Evolutionary conservation across 2,329 filamentous ascomycete genomes (phyloP).

Genomic region (Spiromastix sp.): DNA sequence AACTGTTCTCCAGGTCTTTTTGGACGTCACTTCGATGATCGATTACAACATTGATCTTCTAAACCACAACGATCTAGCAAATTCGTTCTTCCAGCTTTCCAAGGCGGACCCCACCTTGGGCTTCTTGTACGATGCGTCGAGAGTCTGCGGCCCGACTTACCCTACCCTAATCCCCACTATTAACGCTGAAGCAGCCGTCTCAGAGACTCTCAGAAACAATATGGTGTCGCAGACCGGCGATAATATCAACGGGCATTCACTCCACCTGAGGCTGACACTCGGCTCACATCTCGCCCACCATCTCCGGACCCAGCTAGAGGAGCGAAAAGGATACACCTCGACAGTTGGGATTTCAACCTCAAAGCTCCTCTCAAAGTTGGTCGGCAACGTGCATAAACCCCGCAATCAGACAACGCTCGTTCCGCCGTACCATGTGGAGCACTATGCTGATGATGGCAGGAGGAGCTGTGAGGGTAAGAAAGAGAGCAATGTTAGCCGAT

Average conservation of each 20-base stretch:
- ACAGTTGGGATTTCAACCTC: constrained; percentile 82
- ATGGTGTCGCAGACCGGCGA: constrained; percentile 2
- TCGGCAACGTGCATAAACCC: constrained; percentile 75
- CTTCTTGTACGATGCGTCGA: constrained; percentile 65
- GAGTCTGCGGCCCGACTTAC: constrained; percentile 54
- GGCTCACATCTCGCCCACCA: constrained; percentile 73
- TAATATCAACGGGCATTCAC: too few species aligned
- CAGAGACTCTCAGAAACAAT: constrained; percentile 9
- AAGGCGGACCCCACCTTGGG: constrained; percentile 64
- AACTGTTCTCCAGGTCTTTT: constrained; percentile 41
- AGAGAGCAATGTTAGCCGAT: constrained; percentile 48
- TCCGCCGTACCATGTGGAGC: constrained; percentile 43
- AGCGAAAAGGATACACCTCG: constrained; percentile 71
- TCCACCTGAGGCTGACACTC: constrained; percentile 56
- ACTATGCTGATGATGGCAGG: constrained; percentile 6
- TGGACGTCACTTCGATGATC: constrained; percentile 79
- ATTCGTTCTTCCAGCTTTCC: constrained; percentile 74
- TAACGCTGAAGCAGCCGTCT: constrained; percentile 11
- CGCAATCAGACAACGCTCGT: constrained; percentile 76
- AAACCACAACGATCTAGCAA: constrained; percentile 51
- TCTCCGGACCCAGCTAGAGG: constrained; percentile 61
- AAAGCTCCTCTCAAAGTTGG: constrained; percentile 77
- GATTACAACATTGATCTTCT: constrained; percentile 67
- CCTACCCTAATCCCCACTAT: constrained; percentile 7
- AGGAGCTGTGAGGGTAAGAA: constrained; percentile 1